Base-by-base conservation (phyloP, 108 stramenopile species). In the Epithemia pelagica region DNA sequence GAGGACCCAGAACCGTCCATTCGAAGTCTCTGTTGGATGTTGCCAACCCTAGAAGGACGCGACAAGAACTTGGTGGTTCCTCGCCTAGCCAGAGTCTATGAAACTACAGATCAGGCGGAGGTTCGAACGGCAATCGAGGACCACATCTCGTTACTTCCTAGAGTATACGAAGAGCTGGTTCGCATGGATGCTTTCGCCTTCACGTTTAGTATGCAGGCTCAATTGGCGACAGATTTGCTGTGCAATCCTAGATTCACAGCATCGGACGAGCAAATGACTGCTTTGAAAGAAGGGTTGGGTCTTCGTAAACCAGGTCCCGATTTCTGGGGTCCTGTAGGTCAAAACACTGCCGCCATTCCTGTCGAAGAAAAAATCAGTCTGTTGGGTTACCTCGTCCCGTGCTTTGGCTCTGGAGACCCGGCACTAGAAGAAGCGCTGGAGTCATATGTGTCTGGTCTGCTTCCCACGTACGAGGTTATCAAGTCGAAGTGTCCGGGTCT, bases 161-260 rank as follows among this genome's bases (percentile, higher is more conserved):
- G 62, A 51, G 71, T 96, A 56, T 96, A 96, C 65, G 87, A 82
- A 67, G 73, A 76, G 22, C 80, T 96, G 8, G 68, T 84, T 15
- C 92, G 92, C 69, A 93, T 96, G 88, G 91, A 94, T 61, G 78
- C 85, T 75, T 93, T 89, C 58, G 84, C 89, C 32, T 96, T 86
- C 76, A 92, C 89, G 18, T 94, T 87, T 74, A 75, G 70, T 57
- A 85, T 92, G 89, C 93, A 96, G 73, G 89, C 95, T 15, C 91
- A 91, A 63, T 76, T 94, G 28, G 95, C 95, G 25, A 82, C 87
- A 22, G 84, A 91, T 62, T 68, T 96, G 25, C 65, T 90, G 27
- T 65, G 84, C 33, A 78, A 93, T 75, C 85, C 84, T n/a, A 79
- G 71, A 53, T 96, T 91, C 66, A 68, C 66, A 46, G 92, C 73